These are phyloP conservation scores for Leccinum barrowsii DNA, from an alignment of 768 basidiomycete species.

Conservation along the genomic window DNA sequence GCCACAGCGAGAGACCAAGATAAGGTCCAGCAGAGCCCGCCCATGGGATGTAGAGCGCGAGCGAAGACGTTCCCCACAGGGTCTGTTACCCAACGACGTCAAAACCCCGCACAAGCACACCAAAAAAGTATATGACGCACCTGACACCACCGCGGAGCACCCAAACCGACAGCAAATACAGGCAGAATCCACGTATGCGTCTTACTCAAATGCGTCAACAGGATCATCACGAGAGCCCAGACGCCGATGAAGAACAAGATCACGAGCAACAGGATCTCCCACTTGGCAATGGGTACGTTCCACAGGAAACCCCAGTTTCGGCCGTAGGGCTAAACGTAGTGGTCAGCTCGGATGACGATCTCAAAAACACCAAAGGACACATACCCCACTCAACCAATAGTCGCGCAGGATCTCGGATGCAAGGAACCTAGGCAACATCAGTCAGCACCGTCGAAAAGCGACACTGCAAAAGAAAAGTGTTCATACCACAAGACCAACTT, in stretches of 20 bases:
- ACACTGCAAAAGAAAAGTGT: background rate
- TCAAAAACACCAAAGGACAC: conserved; percentile 25
- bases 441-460: background rate
- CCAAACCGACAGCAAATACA: conserved; percentile 92
- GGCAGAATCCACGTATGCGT: conserved; percentile 94
- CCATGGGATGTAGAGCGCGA: conserved; percentile 93
- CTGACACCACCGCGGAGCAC: conserved; percentile 95
- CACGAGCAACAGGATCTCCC: conserved; percentile 79
- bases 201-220: conserved; percentile 85
- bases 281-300: conserved; percentile 77
- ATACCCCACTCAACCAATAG: conserved; percentile 84
- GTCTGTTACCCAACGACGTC: conserved; percentile 43
- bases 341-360: conserved; percentile 6
- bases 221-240: conserved; percentile 71
- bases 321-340: conserved; percentile 65
- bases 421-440: conserved; percentile 53
- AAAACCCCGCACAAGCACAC: background rate
- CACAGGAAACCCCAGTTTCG: conserved; percentile 95
- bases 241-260: conserved; percentile 82
- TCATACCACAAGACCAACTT: conserved; percentile 83
- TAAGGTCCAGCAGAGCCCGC: conserved; percentile 83
- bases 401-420: conserved; percentile 89
- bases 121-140: conserved; percentile 30
- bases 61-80: conserved; percentile 93
- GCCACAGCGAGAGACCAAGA: conserved; percentile 85